These are phyloP conservation scores for Sabuloglossum arenarium DNA, from an alignment of 495 filamentous ascomycete species.

Conservation along the genomic window DNA sequence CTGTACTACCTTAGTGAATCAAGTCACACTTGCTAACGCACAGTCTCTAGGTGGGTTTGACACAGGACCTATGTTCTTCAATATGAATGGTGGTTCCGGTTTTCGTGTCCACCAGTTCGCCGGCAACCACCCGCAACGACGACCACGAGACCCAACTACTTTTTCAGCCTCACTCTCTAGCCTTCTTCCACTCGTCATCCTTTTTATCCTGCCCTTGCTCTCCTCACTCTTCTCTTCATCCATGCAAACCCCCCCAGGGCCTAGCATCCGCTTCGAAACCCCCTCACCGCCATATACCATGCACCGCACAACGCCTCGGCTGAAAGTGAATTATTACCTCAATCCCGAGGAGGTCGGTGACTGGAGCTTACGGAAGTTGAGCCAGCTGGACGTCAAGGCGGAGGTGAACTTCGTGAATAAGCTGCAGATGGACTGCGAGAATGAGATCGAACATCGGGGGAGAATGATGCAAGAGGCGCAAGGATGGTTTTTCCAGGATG, in stretches of 20 bases:
- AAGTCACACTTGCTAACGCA: background rate
- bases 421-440: slow-evolving; percentile 48
- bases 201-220: slow-evolving; percentile 75
- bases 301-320: slow-evolving; percentile 43
- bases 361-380: slow-evolving; percentile 41
- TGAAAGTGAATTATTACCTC: slow-evolving; percentile 65
- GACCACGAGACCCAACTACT: slow-evolving; percentile 43
- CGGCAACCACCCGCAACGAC: slow-evolving; percentile 39
- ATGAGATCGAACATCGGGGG: slow-evolving; percentile 38
- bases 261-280: slow-evolving; percentile 48
- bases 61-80: slow-evolving; percentile 76
- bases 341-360: slow-evolving; percentile 57
- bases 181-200: slow-evolving; percentile 67
- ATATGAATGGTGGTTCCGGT: slow-evolving; percentile 63
- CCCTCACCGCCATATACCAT: slow-evolving; percentile 47
- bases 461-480: slow-evolving; percentile 57
- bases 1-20: background rate
- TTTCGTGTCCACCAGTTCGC: slow-evolving; percentile 79
- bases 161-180: slow-evolving; percentile 28
- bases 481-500: slow-evolving; percentile 73
- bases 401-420: slow-evolving; percentile 47
- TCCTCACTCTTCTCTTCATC: slow-evolving; percentile 54
- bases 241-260: slow-evolving; percentile 32
- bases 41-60: slow-evolving; percentile 23
- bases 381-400: slow-evolving; percentile 52